Conservation (phyloP, 805 yeast species). For the Cyberlindnera meyerae region DNA sequence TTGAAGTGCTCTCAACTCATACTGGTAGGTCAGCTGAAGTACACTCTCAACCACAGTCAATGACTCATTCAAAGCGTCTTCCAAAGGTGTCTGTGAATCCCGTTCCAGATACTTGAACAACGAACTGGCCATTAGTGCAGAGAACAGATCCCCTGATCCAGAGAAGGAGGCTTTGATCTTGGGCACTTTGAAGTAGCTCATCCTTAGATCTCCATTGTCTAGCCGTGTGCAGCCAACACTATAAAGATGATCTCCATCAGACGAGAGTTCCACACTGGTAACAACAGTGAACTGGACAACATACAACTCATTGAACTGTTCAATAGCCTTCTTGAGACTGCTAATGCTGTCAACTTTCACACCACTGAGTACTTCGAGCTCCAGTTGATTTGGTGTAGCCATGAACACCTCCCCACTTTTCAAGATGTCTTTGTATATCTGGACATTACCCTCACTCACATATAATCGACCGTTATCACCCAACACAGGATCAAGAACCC, state of each 20-base stretch:
- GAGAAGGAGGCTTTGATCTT: conserved; percentile 57
- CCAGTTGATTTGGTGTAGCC: conserved; percentile 73
- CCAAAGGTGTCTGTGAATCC: conserved; percentile 19
- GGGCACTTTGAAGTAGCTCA: conserved; percentile 36
- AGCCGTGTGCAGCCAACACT: conserved; percentile 32
- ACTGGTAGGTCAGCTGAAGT: conserved; percentile 34
- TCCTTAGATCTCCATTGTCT: not conserved
- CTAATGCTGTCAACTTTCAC: conserved; percentile 34
- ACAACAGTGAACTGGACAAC: conserved; percentile 49
- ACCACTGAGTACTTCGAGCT: conserved; percentile 56
- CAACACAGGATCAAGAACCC: conserved; percentile 86
- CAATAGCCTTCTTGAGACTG: conserved; percentile 36
- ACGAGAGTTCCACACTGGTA: conserved; percentile 44
- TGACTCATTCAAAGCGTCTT: conserved; percentile 35
- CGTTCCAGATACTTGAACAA: conserved; percentile 30
- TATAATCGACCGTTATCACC: conserved; percentile 87
- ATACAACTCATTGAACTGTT: conserved; percentile 38
- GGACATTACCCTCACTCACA: conserved; percentile 55
- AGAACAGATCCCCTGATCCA: conserved; percentile 73
- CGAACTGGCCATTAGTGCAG: conserved; percentile 53
- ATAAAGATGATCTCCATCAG: conserved; percentile 29
- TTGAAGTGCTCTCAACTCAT: conserved; percentile 12
- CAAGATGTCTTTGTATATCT: conserved; percentile 46
- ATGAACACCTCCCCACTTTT: conserved; percentile 39
- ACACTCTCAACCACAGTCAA: conserved; percentile 38